These are phyloP conservation scores for Fistulifera pelliculosa DNA, from an alignment of 108 stramenopile species.

Conservation along the genomic window DNA sequence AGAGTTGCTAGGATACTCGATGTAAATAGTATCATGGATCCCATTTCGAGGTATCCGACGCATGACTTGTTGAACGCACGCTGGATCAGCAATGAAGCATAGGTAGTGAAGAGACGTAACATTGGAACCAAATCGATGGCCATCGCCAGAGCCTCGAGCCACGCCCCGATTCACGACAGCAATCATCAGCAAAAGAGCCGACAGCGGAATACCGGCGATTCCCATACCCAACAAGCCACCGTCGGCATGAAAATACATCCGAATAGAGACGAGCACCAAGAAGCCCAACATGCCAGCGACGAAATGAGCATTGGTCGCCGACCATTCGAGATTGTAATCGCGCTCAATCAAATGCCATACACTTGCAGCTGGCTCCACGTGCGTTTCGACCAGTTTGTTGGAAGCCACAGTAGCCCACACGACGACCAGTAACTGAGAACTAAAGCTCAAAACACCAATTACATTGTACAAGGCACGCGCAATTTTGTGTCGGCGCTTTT, in stretches of 20 bases:
- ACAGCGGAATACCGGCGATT: conserved; percentile 18
- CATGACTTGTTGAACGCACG: conserved; percentile 1
- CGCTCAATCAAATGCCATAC: conserved; percentile 35
- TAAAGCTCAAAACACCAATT: conserved; percentile 8
- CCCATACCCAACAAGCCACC: conserved; percentile 15
- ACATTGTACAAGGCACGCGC: conserved; percentile 14
- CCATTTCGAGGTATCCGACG: conserved; percentile 8
- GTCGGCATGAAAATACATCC: conserved; percentile 15
- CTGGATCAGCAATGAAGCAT: conserved; percentile 7
- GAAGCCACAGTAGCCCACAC: conserved; percentile 27
- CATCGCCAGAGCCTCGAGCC: conserved; percentile 14
- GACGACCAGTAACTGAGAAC: conserved; percentile 16
- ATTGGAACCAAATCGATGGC: conserved; percentile 19
- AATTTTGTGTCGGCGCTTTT: too few relatives aligned
- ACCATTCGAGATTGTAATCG: conserved; percentile 30
- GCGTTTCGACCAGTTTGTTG: conserved; percentile 25
- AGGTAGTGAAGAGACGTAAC: conserved; percentile 16
- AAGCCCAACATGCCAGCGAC: conserved; percentile 34
- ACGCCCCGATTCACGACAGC: conserved; percentile 35
- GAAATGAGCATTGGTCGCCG: conserved; percentile 33
- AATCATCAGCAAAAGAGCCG: conserved; percentile 28
- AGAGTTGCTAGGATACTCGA: neutral
- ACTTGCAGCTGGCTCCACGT: conserved; percentile 9
- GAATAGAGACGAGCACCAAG: conserved; percentile 5
- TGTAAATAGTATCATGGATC: conserved; percentile 1